Evolutionary conservation across 495 filamentous ascomycete genomes (phyloP).

Genomic region (Xanthoparmelia taractica): DNA sequence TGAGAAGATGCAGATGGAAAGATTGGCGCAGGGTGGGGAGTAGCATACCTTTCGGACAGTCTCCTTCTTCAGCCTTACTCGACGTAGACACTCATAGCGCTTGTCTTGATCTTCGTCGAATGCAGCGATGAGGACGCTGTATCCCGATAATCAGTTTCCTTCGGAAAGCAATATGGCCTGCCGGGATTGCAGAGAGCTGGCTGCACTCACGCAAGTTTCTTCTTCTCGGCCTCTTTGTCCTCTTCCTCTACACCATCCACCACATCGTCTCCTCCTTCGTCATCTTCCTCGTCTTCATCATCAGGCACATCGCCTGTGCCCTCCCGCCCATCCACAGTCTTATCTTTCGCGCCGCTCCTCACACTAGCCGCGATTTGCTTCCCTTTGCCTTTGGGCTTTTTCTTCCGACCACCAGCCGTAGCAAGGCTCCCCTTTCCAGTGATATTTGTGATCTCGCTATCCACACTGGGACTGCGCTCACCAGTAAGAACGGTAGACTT

Average conservation of each 20-base stretch:
- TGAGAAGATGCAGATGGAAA: neutral
- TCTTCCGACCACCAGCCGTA: slow-evolving; percentile 40
- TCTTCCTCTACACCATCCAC: slow-evolving; percentile 54
- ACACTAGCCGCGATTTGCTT: slow-evolving; percentile 47
- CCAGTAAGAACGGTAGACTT: slow-evolving; percentile 38
- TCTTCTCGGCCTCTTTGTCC: slow-evolving; percentile 61
- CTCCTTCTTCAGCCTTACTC: slow-evolving; percentile 58
- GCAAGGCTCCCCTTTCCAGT: slow-evolving; percentile 47
- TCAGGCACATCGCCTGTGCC: slow-evolving; percentile 42
- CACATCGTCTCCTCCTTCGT: slow-evolving; percentile 56
- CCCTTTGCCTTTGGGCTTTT: slow-evolving; percentile 58
- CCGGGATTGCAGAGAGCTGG: slow-evolving; percentile 27
- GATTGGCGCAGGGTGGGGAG: neutral
- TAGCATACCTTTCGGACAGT: slow-evolving; percentile 40
- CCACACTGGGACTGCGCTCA: slow-evolving; percentile 58
- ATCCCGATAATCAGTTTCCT: neutral
- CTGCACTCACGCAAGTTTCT: slow-evolving; percentile 49
- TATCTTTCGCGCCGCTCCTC: slow-evolving; percentile 35
- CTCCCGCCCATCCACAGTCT: slow-evolving; percentile 45
- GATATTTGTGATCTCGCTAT: slow-evolving; percentile 61
- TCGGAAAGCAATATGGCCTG: neutral
- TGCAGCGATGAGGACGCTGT: slow-evolving; percentile 58
- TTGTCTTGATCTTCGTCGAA: slow-evolving; percentile 60
- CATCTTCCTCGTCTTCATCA: slow-evolving; percentile 60
- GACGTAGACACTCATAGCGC: slow-evolving; percentile 67